phyloP scores from a whole-genome alignment of 2,329 filamentous ascomycete species.

The Capronia coronata region DNA sequence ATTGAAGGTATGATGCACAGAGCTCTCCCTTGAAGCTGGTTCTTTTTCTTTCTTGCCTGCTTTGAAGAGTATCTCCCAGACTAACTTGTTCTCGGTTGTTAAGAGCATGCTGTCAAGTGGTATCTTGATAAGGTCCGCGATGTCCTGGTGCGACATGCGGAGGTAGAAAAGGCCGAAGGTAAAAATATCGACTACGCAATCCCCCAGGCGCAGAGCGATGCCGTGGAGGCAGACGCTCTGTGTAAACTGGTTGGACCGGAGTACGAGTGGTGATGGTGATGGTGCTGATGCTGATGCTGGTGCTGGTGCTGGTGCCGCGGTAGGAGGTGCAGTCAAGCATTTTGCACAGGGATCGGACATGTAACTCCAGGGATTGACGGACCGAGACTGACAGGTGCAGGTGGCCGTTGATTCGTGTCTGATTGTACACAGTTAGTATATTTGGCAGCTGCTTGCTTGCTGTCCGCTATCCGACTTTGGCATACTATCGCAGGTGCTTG shows the following conservation, averaged over 20 bases:
- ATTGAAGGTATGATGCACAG: constrained; percentile 15
- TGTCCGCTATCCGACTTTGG: no score
- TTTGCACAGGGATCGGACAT: no score
- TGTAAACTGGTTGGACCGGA: constrained; percentile 22
- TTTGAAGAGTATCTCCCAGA: not conserved
- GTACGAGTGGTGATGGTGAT: constrained; percentile 16
- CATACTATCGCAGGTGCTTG: no score
- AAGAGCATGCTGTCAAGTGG: constrained; percentile 25
- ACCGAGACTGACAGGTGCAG: no score
- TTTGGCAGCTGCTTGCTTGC: no score
- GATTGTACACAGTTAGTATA: no score
- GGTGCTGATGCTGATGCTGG: no score
- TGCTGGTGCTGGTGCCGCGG: no score
- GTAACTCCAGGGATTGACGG: no score
- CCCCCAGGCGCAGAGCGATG: constrained; percentile 19
- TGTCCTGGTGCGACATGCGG: constrained; percentile 18
- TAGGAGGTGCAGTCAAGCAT: no score
- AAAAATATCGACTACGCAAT: constrained; percentile 23
- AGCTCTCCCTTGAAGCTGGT: not conserved
- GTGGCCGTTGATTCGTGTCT: no score
- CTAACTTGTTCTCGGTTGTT: constrained; percentile 3
- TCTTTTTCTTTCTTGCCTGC: not conserved
- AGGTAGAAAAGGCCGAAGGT: constrained; percentile 17
- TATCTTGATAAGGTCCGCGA: constrained; percentile 22
- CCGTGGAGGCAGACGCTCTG: constrained; percentile 16